Conservation (phyloP, 1,284 basidiomycete genomes). For the Moniliella sp. region DNA sequence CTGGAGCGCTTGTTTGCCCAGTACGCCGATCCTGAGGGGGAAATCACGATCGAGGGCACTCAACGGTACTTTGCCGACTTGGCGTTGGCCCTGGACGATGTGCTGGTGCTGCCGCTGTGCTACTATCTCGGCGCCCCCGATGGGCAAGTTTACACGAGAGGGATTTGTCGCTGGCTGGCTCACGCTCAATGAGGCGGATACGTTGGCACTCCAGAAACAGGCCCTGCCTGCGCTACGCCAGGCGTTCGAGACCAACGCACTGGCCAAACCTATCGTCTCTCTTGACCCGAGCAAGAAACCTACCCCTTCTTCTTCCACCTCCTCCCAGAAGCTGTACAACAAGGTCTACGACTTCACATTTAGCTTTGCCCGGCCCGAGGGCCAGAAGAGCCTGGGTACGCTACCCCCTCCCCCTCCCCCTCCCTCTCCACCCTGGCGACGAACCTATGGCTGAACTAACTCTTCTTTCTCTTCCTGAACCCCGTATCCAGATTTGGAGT, state of each 20-base stretch:
- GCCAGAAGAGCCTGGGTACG: conserved; percentile 40
- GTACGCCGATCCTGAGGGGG: conserved; percentile 4
- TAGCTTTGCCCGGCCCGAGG: conserved; percentile 56
- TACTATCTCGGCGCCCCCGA: conserved; percentile 21
- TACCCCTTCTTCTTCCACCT: background rate
- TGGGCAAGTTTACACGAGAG: conserved; percentile 18
- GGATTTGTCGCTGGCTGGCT: conserved; percentile 25
- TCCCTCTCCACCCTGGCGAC: too few species aligned
- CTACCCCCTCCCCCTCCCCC: too few species aligned
- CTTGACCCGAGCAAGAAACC: too few species aligned
- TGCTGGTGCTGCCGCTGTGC: conserved; percentile 22
- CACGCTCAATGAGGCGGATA: conserved; percentile 12
- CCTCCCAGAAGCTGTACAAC: conserved; percentile 40
- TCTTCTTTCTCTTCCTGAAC: too few species aligned
- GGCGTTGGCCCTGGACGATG: conserved; percentile 18
- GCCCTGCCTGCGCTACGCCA: background rate
- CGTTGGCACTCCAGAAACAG: conserved; percentile 1
- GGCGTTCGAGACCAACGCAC: background rate
- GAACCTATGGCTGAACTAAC: too few species aligned
- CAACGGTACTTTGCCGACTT: conserved; percentile 21
- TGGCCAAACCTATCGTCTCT: too few species aligned
- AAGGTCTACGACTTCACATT: conserved; percentile 75
- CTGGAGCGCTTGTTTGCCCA: background rate
- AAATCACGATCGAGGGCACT: conserved; percentile 25
- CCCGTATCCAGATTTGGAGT: conserved; percentile 51